Evolutionary conservation across 495 filamentous ascomycete species (phyloP), one percentile per base, ranked within the genome.

Genomic region (Coniosporium apollinis): DNA sequence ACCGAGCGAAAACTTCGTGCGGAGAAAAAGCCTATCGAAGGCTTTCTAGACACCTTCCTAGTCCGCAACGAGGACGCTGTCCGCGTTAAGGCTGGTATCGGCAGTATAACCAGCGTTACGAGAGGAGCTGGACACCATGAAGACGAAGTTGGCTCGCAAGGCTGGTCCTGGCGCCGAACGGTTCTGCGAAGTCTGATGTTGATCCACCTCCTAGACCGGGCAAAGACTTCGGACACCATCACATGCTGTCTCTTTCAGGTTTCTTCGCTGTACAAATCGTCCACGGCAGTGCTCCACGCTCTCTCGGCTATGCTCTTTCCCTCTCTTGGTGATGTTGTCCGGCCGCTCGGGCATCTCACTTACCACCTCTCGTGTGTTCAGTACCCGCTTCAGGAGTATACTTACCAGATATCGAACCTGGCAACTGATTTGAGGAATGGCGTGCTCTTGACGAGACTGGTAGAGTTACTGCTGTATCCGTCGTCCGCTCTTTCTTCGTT

Each of bases 381-480:
- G 47, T 58, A 66, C 34, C 62, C 63, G 4, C 55, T 78, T 9
- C 56, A 71, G 36, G 75, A 80, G 44, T 73, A 67, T 43, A 55
- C 61, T 1, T 79, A 72, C 41, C 49, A 45, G 10, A 66, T 79
- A 21, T 48, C 54, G 5, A 79, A 78, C 45, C 56, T 80, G 16
- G 75, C 75, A 1, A 60, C 71, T 2, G 75, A 80, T 47, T 52
- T 80, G 19, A 62, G 74, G 34, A 70, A 80, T 49, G 75, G 75
- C 3, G 57, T 80, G 11, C 56, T 67, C 38, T 49, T 80, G 30
- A 64, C 69, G 3, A 57, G 69, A 28, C 53, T 79, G 2, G 71
- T 74, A 13, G 75, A 80, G 43, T 36, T 75, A 1, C 55, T 79
- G 1, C 53, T 74, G 16, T 68, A 65, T 42, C 55, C 60, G 0